These are phyloP conservation scores for Emiliania huxleyi DNA, from an alignment of 78 protist species.

Conservation along the genomic window DNA sequence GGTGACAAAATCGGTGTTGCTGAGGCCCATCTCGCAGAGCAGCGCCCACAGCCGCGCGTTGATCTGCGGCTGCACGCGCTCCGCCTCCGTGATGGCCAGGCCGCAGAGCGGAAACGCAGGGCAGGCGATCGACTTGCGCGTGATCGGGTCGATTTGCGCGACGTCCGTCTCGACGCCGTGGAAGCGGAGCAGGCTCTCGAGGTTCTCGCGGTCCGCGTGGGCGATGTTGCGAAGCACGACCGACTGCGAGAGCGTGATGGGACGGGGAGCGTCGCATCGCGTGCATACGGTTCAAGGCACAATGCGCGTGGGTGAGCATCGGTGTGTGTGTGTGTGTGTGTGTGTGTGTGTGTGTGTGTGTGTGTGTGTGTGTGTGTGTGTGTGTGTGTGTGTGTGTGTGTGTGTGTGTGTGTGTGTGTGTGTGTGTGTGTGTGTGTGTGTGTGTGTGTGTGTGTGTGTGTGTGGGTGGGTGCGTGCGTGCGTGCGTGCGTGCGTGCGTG, in stretches of 20 bases:
- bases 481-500: no score
- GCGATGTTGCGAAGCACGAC: slow-evolving; percentile 47
- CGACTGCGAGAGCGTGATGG: slow-evolving; percentile 66
- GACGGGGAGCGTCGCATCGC: not conserved
- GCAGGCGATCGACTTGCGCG: slow-evolving; percentile 75
- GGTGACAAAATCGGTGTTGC: slow-evolving; percentile 38
- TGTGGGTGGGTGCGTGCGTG: no score
- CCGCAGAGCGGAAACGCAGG: slow-evolving; percentile 80
- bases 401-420: no score
- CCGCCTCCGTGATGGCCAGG: slow-evolving; percentile 75
- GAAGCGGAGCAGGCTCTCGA: slow-evolving; percentile 40
- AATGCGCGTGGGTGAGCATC: no score
- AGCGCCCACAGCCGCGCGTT: slow-evolving; percentile 5
- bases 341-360: no score
- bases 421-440: no score
- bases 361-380: no score
- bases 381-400: no score
- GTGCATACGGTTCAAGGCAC: no score
- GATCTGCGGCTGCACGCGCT: slow-evolving; percentile 70
- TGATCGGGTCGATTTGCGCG: slow-evolving; percentile 29
- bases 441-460: no score
- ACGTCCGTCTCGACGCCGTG: slow-evolving; percentile 42
- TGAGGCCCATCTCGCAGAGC: slow-evolving; percentile 23
- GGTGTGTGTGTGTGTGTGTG: no score
- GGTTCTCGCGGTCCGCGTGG: not conserved